Conservation (phyloP, 495 filamentous ascomycete species). For the Talaromyces nanjingensis region DNA sequence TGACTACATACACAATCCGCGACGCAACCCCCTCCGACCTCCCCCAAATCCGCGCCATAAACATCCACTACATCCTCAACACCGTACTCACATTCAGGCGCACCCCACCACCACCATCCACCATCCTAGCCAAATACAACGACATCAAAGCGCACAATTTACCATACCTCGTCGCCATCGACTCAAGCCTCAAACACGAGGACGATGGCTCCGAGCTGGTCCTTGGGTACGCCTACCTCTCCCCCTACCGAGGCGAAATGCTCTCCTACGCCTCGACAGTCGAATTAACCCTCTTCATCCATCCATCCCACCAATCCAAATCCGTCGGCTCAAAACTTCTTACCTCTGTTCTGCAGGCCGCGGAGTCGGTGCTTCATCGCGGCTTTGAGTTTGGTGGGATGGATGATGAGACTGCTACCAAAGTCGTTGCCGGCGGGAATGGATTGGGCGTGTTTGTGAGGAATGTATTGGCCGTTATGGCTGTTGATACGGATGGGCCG, state of each 20-base stretch:
- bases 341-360: neutral
- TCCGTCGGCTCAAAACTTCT: slow-evolving; percentile 18
- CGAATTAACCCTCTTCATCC: slow-evolving; percentile 24
- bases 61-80: slow-evolving; percentile 24
- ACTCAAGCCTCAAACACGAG: neutral
- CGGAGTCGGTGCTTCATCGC: neutral
- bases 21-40: slow-evolving; percentile 16
- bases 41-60: slow-evolving; percentile 21
- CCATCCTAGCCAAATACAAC: slow-evolving; percentile 17
- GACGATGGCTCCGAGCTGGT: slow-evolving; percentile 11
- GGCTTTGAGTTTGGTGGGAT: neutral
- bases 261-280: slow-evolving; percentile 25
- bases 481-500: slow-evolving; percentile 20
- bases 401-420: neutral
- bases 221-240: slow-evolving; percentile 15
- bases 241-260: neutral
- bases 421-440: neutral
- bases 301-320: slow-evolving; percentile 15
- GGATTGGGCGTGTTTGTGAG: slow-evolving; percentile 3
- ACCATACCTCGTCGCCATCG: slow-evolving; percentile 23
- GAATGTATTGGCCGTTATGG: slow-evolving; percentile 23
- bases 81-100: slow-evolving; percentile 21
- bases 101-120: slow-evolving; percentile 13
- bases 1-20: slow-evolving; percentile 8
- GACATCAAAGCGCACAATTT: slow-evolving; percentile 11